phyloP scores from a whole-genome alignment of 768 basidiomycete genomes.

The Gloeopeniophorella convolvens region DNA sequence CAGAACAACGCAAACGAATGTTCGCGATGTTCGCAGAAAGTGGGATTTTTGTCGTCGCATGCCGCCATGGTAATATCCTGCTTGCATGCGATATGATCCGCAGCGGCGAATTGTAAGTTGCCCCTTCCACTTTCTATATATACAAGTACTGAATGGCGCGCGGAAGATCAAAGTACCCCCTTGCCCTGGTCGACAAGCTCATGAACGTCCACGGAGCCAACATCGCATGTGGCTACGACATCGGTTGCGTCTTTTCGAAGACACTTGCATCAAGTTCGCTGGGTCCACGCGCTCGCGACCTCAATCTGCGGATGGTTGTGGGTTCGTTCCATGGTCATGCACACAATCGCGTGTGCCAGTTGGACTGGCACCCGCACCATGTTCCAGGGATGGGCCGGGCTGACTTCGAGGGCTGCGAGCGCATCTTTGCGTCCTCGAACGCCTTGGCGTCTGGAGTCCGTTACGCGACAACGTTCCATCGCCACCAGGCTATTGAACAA shows the following conservation, averaged over 20 bases:
- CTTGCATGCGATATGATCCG: neutral
- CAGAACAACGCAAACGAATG: neutral
- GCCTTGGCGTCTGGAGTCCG: slow-evolving; percentile 20
- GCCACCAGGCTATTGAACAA: slow-evolving; percentile 25
- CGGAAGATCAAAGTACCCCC: neutral
- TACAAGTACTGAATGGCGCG: no score
- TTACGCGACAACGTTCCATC: slow-evolving; percentile 25
- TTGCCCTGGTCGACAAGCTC: neutral
- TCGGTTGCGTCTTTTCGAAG: slow-evolving; percentile 23
- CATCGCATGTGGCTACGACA: slow-evolving; percentile 24
- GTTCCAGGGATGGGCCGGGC: slow-evolving; percentile 24
- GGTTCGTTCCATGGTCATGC: slow-evolving; percentile 28
- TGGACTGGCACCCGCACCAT: slow-evolving; percentile 26
- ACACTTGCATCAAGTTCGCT: slow-evolving; percentile 20
- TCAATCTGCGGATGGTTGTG: slow-evolving; percentile 18
- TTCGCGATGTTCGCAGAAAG: neutral
- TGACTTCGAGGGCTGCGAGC: slow-evolving; percentile 27
- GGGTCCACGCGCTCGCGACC: slow-evolving; percentile 4
- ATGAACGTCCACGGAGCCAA: neutral
- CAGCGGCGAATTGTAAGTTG: neutral
- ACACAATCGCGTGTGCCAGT: slow-evolving; percentile 27
- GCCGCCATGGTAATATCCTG: neutral
- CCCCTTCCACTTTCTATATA: neutral
- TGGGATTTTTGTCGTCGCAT: neutral
- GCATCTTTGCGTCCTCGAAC: slow-evolving; percentile 26